Percentiles rank a stretch among this genome's conserved stretches.
Evolutionary conservation across 2,329 filamentous ascomycete genomes (phyloP).

Genomic region (Clarireedia hainanense): DNA sequence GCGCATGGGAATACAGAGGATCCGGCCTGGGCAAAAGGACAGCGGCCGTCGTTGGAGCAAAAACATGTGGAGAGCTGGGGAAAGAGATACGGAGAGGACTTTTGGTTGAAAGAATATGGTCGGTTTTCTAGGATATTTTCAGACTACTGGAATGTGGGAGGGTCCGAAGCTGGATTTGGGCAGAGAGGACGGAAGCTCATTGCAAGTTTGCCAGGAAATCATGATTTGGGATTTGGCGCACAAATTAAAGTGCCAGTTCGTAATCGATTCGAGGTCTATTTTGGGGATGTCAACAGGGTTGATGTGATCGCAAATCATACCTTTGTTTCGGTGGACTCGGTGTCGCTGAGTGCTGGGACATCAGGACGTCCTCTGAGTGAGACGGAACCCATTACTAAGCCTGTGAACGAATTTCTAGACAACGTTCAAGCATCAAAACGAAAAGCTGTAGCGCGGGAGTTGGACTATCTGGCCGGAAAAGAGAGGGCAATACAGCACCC

Average conservation of each 20-base stretch:
- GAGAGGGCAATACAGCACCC: constrained; percentile 43
- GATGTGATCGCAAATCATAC: constrained; percentile 93
- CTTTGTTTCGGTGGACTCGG: constrained; percentile 82
- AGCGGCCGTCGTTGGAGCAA: constrained; percentile 44
- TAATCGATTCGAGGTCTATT: constrained; percentile 77
- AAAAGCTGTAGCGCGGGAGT: constrained; percentile 60
- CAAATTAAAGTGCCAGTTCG: constrained; percentile 76
- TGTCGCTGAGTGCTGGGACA: constrained; percentile 71
- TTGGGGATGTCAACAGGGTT: constrained; percentile 85
- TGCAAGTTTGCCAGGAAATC: constrained; percentile 83
- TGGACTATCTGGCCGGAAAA: constrained; percentile 57
- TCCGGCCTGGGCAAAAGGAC: constrained; percentile 47
- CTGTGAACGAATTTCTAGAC: constrained; percentile 68
- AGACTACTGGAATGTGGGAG: constrained; percentile 54
- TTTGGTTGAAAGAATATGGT: constrained; percentile 80
- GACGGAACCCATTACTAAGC: constrained; percentile 61
- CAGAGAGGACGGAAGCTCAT: constrained; percentile 70
- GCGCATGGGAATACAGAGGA: constrained; percentile 50
- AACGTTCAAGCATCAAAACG: constrained; percentile 56
- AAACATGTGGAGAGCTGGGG: constrained; percentile 57
- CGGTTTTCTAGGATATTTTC: constrained; percentile 86
- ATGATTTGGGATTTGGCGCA: constrained; percentile 85
- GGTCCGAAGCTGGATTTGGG: constrained; percentile 45
- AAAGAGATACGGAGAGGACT: constrained; percentile 68
- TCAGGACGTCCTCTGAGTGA: constrained; percentile 36